Base-by-base conservation (phyloP, 148 eudicot genomes). In the Cornus kousa region DNA sequence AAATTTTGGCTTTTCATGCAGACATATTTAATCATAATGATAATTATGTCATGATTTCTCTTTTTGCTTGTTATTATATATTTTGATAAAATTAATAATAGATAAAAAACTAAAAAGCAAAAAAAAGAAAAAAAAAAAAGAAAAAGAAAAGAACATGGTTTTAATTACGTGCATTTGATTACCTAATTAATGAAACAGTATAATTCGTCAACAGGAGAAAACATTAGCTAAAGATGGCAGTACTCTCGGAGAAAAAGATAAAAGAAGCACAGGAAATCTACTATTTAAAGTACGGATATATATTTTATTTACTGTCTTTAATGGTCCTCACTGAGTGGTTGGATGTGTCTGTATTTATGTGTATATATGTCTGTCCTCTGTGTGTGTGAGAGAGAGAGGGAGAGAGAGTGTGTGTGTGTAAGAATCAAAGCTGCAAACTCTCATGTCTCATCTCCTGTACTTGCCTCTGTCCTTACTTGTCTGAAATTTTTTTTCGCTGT, bases 371-470 rank as follows among this genome's bases (percentile, higher is more conserved):
- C 48, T 43, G 9, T 43, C 10, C 48, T 6, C 8, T 57, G 67
- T 55, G 76, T 53, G 59, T 12, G 14, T 53, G 8, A 19, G 23
- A 57, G 64, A 57, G 20, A 57, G 40, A 35, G 37, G 5, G 37
- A 35, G 12, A 11, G 12, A 28, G 28, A 28, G 28, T 2, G 57
- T 50, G 13, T 50, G 14, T 10, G 57, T 60, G 22, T 60, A 20
- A 16, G 22, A 62, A 40, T 73, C 32, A 33, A 62, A 73, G 60
- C 14, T 37, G 39, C 32, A 74, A 78, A 82, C 73, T 82, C 60
- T 78, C 74, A 73, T 74, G 78, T 78, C 78, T 78, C 62, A 74
- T 73, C 76, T 55, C 75, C 48, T 67, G 83, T 81, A 81, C 83
- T 68, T 82, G 77, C n/a, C 72, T 43, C 68, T 77, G 84, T 80